A percentile compares a stretch with the other conserved stretches of the same genome.
Evolutionary conservation across 805 yeast species (phyloP).

Genomic region (Starmerella gropengiesseri): DNA sequence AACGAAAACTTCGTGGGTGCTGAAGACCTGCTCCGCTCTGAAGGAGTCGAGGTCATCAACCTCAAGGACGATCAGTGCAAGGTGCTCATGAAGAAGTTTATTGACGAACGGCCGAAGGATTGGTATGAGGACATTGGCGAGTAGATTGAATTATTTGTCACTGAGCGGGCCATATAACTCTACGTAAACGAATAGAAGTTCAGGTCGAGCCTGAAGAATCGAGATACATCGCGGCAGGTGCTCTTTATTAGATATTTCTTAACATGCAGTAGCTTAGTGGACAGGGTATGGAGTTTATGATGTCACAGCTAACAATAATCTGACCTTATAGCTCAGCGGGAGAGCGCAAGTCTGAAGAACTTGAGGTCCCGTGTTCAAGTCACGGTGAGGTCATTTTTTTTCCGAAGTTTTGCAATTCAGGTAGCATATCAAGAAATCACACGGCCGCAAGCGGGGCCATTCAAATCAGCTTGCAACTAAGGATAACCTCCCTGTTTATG

Average conservation of each 20-base stretch:
- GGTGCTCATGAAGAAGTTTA: slow-evolving; percentile 65
- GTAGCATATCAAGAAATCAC: no score
- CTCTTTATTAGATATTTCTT: no score
- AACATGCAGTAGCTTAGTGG: no score
- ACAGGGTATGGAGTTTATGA: no score
- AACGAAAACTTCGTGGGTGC: slow-evolving; percentile 74
- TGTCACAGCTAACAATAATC: no score
- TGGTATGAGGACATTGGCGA: slow-evolving; percentile 35
- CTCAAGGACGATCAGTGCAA: slow-evolving; percentile 31
- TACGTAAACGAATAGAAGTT: no score
- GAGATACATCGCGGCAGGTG: no score
- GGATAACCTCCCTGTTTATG: no score
- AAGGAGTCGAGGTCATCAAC: slow-evolving; percentile 46
- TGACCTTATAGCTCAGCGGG: slow-evolving; percentile 41
- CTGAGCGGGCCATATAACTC: no score
- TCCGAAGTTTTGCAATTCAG: not conserved
- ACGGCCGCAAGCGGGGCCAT: no score
- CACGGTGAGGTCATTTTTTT: slow-evolving; percentile 41
- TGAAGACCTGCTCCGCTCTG: slow-evolving; percentile 54
- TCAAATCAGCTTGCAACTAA: no score
- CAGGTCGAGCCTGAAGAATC: no score
- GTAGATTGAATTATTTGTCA: slow-evolving; percentile 4
- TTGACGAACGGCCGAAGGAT: slow-evolving; percentile 38
- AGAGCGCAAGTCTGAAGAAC: slow-evolving; percentile 49
- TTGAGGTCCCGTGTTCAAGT: slow-evolving; percentile 87